Conservation (phyloP, 805 yeast genomes). For the Komagataella ulmi region DNA sequence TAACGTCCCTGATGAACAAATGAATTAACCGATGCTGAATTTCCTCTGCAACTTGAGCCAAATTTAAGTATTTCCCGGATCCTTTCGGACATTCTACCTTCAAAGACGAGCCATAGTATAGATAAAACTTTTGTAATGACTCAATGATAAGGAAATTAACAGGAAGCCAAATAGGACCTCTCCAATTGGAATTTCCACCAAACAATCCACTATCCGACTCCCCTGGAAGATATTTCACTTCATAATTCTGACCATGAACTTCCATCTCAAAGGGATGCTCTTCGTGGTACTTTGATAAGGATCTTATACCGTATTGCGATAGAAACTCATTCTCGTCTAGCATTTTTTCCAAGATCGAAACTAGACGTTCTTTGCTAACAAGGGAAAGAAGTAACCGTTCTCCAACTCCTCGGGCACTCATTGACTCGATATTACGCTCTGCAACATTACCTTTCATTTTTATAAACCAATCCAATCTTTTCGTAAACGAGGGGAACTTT, state of each 20-base stretch:
- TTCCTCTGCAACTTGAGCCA: conserved; percentile 86
- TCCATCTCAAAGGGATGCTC: conserved; percentile 75
- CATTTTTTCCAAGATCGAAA: conserved; percentile 64
- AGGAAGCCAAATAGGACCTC: conserved; percentile 97
- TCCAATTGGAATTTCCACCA: conserved; percentile 95
- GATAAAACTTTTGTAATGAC: conserved; percentile 72
- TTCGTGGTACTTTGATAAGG: conserved; percentile 77
- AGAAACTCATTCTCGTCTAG: conserved; percentile 79
- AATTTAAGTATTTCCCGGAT: conserved; percentile 59
- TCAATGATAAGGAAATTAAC: conserved; percentile 78
- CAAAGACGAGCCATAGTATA: conserved; percentile 78
- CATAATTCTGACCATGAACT: conserved; percentile 62
- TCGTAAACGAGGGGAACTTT: conserved; percentile 70
- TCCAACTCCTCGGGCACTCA: conserved; percentile 67
- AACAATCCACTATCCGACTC: conserved; percentile 88
- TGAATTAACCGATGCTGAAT: conserved; percentile 76
- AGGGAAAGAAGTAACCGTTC: conserved; percentile 69
- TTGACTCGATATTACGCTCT: conserved; percentile 74
- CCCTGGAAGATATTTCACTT: conserved; percentile 69
- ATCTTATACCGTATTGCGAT: conserved; percentile 76
- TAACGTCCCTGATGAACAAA: conserved; percentile 56
- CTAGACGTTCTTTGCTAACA: conserved; percentile 68
- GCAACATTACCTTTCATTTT: conserved; percentile 57
- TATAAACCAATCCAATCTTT: conserved; percentile 74
- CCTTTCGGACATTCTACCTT: conserved; percentile 84